Conservation (phyloP, 2,329 filamentous ascomycete species). For the Teratosphaeriaceae sp. region DNA sequence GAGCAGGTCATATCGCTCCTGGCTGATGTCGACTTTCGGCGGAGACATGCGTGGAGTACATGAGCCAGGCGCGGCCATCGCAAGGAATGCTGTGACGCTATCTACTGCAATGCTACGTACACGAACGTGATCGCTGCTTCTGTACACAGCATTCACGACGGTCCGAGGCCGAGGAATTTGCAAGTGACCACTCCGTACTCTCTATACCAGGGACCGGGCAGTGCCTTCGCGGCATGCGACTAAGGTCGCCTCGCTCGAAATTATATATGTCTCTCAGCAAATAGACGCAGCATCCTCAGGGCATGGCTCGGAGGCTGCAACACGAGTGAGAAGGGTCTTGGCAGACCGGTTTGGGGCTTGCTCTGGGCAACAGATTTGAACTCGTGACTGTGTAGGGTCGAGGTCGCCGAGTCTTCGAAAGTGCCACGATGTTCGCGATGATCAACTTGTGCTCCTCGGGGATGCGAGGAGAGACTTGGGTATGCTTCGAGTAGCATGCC, state of each 20-base stretch:
- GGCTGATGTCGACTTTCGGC: too few species aligned
- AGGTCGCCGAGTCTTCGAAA: constrained; percentile 85
- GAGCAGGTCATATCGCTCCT: constrained; percentile 1
- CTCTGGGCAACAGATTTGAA: constrained; percentile 83
- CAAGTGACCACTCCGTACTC: too few species aligned
- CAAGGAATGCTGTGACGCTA: too few species aligned
- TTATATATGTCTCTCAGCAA: constrained; percentile 61
- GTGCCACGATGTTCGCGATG: constrained; percentile 57
- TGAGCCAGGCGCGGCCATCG: too few species aligned
- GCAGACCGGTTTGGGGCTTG: constrained; percentile 64
- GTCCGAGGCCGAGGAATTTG: too few species aligned
- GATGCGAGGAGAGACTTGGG: background rate
- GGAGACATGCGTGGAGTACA: too few species aligned
- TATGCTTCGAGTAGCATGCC: too few species aligned
- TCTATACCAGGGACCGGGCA: background rate
- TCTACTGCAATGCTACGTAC: too few species aligned
- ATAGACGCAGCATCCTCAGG: constrained; percentile 84
- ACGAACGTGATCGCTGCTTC: too few species aligned
- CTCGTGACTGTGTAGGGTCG: constrained; percentile 63
- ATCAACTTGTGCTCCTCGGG: background rate
- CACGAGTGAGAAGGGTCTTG: constrained; percentile 87
- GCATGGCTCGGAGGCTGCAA: constrained; percentile 76
- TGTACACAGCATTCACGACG: too few species aligned
- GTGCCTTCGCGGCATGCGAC: background rate
- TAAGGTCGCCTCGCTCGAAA: background rate